Base-by-base conservation (phyloP, 2,329 filamentous ascomycete species). In the Claviceps sorghi region DNA sequence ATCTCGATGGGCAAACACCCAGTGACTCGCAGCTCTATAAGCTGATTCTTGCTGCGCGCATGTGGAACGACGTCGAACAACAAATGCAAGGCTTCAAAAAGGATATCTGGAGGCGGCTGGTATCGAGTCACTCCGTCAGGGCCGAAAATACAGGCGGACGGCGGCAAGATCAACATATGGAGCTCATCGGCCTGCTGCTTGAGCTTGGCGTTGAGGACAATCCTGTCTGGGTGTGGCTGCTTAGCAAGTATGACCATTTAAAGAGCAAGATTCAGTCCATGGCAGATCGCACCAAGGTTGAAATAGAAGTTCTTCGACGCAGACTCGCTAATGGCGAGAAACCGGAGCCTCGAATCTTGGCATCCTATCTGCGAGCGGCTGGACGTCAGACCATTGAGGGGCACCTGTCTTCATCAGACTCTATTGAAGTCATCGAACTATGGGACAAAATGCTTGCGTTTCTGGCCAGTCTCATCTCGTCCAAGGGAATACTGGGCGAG, bases 151-250 rank as follows among this genome's bases (percentile, higher is more conserved):
- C 65, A 49, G 69, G 63, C 49, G 76, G 76, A 8, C 65, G 83
- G 41, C 73, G 78, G 6, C 88, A 91, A 62, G 88, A 95, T 59
- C 78, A 83, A 64, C 86, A 96, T 61, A 88, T 96, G 80, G 88
- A 95, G 63, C 74, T 96, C 48, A 97, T 98, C 52, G 77, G 82
- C 22, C 75, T 96, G 38, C 75, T 98, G 51, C 72, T 98, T n/a
- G 91, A 98, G 66, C 74, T 98, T 21, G 94, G 93, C 7, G 89
- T 95, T 2, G 86, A 95, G 10, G 89, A 97, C 54, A 98, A 95
- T 60, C 93, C 93, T 1, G 95, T 98, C 56, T 95, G 88, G 87
- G 78, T 94, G 11, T 98, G 93, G 90, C 79, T 98, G 29, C 73
- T 91, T 52, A 95, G 88, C 62, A 83, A 88, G 46, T 94, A 90